Base-by-base conservation (phyloP, 2,329 filamentous ascomycete genomes). In the Penicillium polonicum region DNA sequence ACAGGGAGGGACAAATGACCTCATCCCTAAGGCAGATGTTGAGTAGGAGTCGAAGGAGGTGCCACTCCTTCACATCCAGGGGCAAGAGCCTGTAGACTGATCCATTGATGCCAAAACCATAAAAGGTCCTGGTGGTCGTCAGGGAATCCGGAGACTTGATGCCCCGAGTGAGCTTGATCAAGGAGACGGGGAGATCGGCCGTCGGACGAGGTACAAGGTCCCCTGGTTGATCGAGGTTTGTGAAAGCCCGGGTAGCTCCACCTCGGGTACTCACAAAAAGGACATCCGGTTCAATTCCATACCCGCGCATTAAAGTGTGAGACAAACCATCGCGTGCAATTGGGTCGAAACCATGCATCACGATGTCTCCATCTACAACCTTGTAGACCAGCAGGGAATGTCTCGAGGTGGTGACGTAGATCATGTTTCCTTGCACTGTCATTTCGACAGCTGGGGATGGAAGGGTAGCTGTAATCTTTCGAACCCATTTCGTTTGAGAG, bases 41-140 rank as follows among this genome's bases (percentile, higher is more conserved):
- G 68, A 95, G 88, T 1, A 97, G 70, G 61, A 93, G 85, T 57
- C 83, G 82, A 5, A 97, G 79, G 4, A 96, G 78, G 7, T 82
- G 80, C 84, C 88, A 89, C 8, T 87, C 82, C 2, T 83, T 74
- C 19, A 82, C 67, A 10, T 81, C 77, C 0, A 97, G 75, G 15
- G 92, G 75, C 1, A 83, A 83, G 65, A 97, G 88, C 55, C 88
- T 84, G 60, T 85, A 84, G 25, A 92, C 67, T 0, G 87, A 85
- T 1, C 90, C 90, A 66, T 90, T 85, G 35, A 91, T 80, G 7
- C 83, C 84, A 7, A 88, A 79, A 1, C 89, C 90, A 35, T 77
- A 92, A 70, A 56, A 86, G 59, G 86, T 83, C 5, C 77, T 74
- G 7, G 75, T 57, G 27, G 52, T 51, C 33, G 55, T 38, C 19